Percentiles rank a stretch among this genome's conserved stretches.
Conservation (phyloP, 176 grass and related monocot species). For the Triticum aestivum region DNA sequence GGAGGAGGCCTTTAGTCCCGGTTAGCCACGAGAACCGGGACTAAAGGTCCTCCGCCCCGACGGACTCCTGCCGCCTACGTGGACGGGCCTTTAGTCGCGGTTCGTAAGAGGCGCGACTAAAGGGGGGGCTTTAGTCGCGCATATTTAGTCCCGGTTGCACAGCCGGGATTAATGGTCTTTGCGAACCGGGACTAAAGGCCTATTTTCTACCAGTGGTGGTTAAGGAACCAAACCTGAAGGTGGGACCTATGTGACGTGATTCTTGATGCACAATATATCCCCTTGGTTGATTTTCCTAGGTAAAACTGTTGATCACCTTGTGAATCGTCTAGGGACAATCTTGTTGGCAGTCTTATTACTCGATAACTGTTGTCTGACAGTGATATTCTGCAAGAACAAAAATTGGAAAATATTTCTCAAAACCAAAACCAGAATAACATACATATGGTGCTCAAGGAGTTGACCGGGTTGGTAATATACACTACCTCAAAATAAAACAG, state of each 20-base stretch:
- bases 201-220: too few relatives aligned
- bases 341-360: not conserved
- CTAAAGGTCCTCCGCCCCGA: too few relatives aligned
- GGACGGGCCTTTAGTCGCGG: too few relatives aligned
- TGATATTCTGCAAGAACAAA: not conserved
- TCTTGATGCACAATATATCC: not conserved
- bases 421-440: not conserved
- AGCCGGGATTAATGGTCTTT: too few relatives aligned
- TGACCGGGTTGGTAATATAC: not conserved
- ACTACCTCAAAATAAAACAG: constrained; percentile 11
- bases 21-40: too few relatives aligned
- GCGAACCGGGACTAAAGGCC: too few relatives aligned
- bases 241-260: not conserved
- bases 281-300: not conserved
- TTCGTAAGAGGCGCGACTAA: too few relatives aligned
- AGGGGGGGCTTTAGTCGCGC: too few relatives aligned
- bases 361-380: not conserved
- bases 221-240: not conserved
- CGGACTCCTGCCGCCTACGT: too few relatives aligned
- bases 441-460: not conserved
- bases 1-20: too few relatives aligned
- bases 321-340: not conserved
- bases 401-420: not conserved
- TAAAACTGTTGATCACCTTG: not conserved
- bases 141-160: too few relatives aligned